Evolutionary conservation across 2,329 filamentous ascomycete genomes (phyloP).

Genomic region (Septoria petroselini): DNA sequence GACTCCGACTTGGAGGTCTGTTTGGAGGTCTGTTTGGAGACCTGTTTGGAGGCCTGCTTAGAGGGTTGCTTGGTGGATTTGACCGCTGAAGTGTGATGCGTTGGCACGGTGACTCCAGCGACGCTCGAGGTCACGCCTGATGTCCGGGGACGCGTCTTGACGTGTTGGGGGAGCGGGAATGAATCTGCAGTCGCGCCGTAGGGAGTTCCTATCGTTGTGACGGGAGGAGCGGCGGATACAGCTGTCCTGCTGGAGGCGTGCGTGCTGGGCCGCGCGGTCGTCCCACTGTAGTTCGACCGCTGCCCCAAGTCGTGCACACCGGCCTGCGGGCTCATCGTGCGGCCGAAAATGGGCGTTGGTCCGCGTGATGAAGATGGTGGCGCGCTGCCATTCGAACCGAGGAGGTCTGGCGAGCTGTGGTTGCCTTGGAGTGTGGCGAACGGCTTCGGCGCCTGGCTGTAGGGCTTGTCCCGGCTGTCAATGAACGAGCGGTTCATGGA

Average conservation of each 20-base stretch:
- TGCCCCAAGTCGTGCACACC: conserved; percentile 22
- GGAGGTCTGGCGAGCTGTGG: conserved; percentile 28
- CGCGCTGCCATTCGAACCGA: conserved; percentile 4
- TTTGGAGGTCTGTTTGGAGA: conserved; percentile 12
- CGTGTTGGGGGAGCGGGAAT: conserved; percentile 36
- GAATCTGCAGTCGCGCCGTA: conserved; percentile 33
- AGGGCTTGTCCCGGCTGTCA: conserved; percentile 36
- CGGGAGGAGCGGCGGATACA: conserved; percentile 12
- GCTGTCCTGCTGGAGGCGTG: conserved; percentile 24
- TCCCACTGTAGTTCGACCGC: conserved; percentile 28
- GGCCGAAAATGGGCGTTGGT: conserved; percentile 15
- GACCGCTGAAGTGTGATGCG: conserved; percentile 32
- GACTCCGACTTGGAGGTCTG: conserved; percentile 6
- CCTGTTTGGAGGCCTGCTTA: conserved; percentile 13
- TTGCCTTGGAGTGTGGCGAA: conserved; percentile 19
- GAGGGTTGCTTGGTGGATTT: too few species aligned
- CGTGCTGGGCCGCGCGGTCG: conserved; percentile 29
- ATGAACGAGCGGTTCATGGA: conserved; percentile 35
- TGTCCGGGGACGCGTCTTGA: conserved; percentile 35
- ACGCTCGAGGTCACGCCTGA: conserved; percentile 33
- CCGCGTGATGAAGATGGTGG: conserved; percentile 7
- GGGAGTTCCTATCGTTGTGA: conserved; percentile 34
- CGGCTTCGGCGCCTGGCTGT: conserved; percentile 24
- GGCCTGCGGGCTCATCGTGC: conserved; percentile 17
- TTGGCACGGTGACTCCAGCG: conserved; percentile 37